These are phyloP conservation scores for Boletellus sp. DNA, from an alignment of 768 basidiomycete species.

Conservation along the genomic window DNA sequence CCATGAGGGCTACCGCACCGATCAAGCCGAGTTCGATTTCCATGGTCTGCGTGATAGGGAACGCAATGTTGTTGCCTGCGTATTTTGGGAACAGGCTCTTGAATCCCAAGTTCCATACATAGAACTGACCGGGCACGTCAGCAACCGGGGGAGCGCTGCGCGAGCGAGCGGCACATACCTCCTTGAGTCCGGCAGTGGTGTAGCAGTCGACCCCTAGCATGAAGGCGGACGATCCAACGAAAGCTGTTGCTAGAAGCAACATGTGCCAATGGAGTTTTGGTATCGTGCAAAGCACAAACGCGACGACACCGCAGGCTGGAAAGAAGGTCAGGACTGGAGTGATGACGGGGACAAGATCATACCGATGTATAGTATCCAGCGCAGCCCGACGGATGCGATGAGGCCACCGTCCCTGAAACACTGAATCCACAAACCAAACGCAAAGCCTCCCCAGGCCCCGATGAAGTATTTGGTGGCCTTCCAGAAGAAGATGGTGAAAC, in stretches of 20 bases:
- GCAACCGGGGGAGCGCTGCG: neutral
- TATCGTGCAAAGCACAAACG: constrained; percentile 81
- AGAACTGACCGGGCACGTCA: constrained; percentile 58
- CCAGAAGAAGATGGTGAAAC: constrained; percentile 88
- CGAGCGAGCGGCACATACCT: constrained; percentile 46
- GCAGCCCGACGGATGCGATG: constrained; percentile 68
- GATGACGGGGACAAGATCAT: constrained; percentile 21
- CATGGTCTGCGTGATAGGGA: constrained; percentile 88
- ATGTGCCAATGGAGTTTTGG: constrained; percentile 86
- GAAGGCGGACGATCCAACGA: constrained; percentile 87
- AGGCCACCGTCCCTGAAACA: constrained; percentile 81
- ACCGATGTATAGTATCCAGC: constrained; percentile 92
- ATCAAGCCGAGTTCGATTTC: constrained; percentile 90
- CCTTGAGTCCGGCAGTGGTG: constrained; percentile 88
- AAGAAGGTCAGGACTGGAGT: constrained; percentile 12
- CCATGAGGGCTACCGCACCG: constrained; percentile 79
- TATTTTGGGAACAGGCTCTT: constrained; percentile 75
- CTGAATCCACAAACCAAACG: constrained; percentile 83
- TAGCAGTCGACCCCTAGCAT: constrained; percentile 94
- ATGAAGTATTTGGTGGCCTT: constrained; percentile 79
- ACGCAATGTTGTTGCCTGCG: constrained; percentile 58
- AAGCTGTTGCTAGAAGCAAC: constrained; percentile 80
- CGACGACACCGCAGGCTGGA: constrained; percentile 65
- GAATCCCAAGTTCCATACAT: constrained; percentile 94
- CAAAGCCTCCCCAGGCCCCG: constrained; percentile 66